Evolutionary conservation across 73 alveolate species (phyloP).

Genomic region (Stentor roeselii): DNA sequence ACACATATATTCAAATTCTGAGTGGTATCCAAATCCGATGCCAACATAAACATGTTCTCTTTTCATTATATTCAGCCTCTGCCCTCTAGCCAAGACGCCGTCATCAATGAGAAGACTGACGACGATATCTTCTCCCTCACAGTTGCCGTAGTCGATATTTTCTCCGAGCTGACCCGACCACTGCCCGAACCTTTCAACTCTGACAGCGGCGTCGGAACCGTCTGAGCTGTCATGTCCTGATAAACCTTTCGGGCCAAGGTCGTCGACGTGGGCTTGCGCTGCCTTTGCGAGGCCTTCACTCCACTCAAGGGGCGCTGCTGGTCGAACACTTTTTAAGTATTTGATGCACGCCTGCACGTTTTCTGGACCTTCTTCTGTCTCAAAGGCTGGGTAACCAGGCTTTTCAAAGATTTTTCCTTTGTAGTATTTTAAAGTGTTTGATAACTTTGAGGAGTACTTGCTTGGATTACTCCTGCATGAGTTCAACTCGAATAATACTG

Average conservation of each 20-base stretch:
- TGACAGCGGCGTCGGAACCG: slow-evolving; percentile 55
- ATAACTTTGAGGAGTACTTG: background rate
- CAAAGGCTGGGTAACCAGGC: background rate
- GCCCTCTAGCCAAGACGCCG: slow-evolving; percentile 84
- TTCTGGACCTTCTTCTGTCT: slow-evolving; percentile 13
- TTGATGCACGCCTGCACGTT: slow-evolving; percentile 45
- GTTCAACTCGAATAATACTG: slow-evolving; percentile 1
- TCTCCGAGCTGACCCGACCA: slow-evolving; percentile 53
- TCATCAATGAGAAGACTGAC: slow-evolving; percentile 66
- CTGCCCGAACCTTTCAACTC: slow-evolving; percentile 63
- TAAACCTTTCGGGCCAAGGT: slow-evolving; percentile 75
- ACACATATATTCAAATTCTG: slow-evolving; percentile 28
- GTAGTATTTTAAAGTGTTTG: slow-evolving; percentile 11
- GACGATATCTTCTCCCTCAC: slow-evolving; percentile 54
- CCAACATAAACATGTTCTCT: slow-evolving; percentile 43
- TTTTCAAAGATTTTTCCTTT: background rate
- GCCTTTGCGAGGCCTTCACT: slow-evolving; percentile 57
- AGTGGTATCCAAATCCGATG: slow-evolving; percentile 38
- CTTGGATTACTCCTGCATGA: background rate
- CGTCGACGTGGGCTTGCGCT: slow-evolving; percentile 70
- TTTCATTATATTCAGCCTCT: slow-evolving; percentile 49
- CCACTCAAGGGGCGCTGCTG: slow-evolving; percentile 43
- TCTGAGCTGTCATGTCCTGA: slow-evolving; percentile 71
- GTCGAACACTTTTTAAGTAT: slow-evolving; percentile 50
- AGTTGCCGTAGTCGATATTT: slow-evolving; percentile 47